These are phyloP conservation scores for Ascochyta koolunga DNA, from an alignment of 2,329 filamentous ascomycete genomes.

Conservation along the genomic window DNA sequence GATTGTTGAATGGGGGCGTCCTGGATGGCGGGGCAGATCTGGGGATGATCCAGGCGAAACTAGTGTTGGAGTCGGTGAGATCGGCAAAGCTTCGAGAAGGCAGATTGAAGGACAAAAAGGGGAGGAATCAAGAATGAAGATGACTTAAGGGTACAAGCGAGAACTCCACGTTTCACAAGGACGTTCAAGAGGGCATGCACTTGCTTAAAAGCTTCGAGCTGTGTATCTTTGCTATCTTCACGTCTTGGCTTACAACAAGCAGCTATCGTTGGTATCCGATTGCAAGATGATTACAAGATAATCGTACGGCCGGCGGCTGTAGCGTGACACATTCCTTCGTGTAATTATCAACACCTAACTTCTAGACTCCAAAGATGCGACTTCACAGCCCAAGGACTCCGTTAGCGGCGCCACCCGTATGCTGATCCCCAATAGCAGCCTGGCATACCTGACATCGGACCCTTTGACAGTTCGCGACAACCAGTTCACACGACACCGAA, in stretches of 20 bases:
- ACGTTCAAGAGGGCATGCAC: not conserved
- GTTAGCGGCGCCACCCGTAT: constrained; percentile 13
- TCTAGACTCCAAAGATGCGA: not conserved
- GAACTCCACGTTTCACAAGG: not conserved
- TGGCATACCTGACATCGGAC: not conserved
- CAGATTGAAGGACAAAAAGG: constrained; percentile 6
- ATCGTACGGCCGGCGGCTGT: not conserved
- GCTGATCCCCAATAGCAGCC: not conserved
- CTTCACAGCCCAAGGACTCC: constrained; percentile 2
- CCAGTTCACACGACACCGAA: constrained; percentile 65
- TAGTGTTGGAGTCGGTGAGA: constrained; percentile 10
- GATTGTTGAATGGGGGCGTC: constrained; percentile 11
- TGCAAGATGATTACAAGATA: constrained; percentile 9
- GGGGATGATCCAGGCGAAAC: constrained; percentile 8
- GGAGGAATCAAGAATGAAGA: not conserved
- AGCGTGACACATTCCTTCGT: constrained; percentile 11
- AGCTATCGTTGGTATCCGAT: constrained; percentile 7
- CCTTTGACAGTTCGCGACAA: constrained; percentile 3
- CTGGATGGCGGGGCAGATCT: constrained; percentile 5
- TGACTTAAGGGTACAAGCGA: not conserved
- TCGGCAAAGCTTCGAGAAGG: constrained; percentile 19
- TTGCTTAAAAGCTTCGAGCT: constrained; percentile 1
- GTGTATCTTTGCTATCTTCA: constrained; percentile 8
- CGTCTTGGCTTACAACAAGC: not conserved
- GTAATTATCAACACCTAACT: constrained; percentile 1